These are phyloP conservation scores for Paecilomyces variotii DNA, from an alignment of 2,329 filamentous ascomycete genomes.

Conservation along the genomic window DNA sequence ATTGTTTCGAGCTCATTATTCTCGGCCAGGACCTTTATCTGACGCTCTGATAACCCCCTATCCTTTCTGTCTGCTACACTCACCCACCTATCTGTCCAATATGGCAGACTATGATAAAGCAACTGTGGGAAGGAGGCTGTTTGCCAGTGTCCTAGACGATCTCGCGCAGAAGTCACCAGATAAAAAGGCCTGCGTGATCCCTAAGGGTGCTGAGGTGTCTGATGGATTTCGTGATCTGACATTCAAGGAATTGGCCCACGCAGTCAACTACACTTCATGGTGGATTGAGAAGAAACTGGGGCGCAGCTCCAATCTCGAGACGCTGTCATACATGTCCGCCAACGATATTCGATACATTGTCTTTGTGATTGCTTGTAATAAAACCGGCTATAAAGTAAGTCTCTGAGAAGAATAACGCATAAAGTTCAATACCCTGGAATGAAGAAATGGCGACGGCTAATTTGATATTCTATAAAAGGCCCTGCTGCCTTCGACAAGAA, in stretches of 20 bases:
- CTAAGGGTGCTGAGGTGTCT: slow-evolving; percentile 1
- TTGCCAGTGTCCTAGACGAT: slow-evolving; percentile 5
- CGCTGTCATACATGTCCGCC: slow-evolving; percentile 16
- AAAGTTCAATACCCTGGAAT: not conserved
- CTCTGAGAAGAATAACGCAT: not conserved
- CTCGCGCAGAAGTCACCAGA: slow-evolving; percentile 3
- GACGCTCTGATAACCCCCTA: not conserved
- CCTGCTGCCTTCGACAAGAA: slow-evolving; percentile 14
- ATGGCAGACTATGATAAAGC: not conserved
- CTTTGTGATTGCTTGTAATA: slow-evolving; percentile 17
- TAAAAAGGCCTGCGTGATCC: slow-evolving; percentile 4
- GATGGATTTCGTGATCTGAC: slow-evolving; percentile 10
- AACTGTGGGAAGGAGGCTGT: slow-evolving; percentile 5
- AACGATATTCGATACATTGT: slow-evolving; percentile 17
- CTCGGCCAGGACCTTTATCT: not conserved
- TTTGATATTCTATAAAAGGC: slow-evolving; percentile 2
- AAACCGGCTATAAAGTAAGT: slow-evolving; percentile 16
- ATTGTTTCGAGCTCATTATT: not conserved
- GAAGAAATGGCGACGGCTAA: not conserved
- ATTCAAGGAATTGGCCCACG: slow-evolving; percentile 12
- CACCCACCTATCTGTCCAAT: not conserved
- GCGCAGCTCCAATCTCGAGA: slow-evolving; percentile 6
- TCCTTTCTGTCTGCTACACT: not conserved
- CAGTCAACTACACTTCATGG: slow-evolving; percentile 12
- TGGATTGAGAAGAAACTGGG: slow-evolving; percentile 19